These are phyloP conservation scores for Raphanus hybrid DNA, from an alignment of 441 rosid genomes.

Conservation along the genomic window DNA sequence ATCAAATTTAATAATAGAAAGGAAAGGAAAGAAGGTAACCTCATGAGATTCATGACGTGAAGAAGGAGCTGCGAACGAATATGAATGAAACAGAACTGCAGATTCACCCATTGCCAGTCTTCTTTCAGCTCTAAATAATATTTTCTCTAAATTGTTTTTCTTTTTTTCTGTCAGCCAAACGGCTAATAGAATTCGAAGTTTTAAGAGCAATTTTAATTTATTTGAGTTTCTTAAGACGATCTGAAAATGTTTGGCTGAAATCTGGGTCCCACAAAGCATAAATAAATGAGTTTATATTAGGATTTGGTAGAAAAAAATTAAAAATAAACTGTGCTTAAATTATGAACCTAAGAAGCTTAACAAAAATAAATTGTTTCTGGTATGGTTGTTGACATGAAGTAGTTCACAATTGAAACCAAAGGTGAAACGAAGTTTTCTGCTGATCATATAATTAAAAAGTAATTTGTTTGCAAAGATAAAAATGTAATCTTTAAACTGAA, in stretches of 20 bases:
- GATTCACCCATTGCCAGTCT: conserved; percentile 39
- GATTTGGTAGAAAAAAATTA: neutral
- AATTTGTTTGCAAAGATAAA: neutral
- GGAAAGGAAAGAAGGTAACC: conserved; percentile 27
- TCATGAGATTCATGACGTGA: conserved; percentile 27
- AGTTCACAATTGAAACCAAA: conserved; percentile 24
- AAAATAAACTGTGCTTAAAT: neutral
- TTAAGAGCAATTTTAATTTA: conserved; percentile 1
- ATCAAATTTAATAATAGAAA: neutral
- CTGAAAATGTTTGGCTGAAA: neutral
- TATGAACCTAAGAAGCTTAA: conserved; percentile 19
- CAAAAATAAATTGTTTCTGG: conserved; percentile 27
- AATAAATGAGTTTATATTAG: neutral
- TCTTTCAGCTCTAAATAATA: neutral
- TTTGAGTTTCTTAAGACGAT: conserved; percentile 5
- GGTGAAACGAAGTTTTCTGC: conserved; percentile 11
- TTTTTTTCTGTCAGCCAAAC: conserved; percentile 18
- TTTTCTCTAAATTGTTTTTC: neutral
- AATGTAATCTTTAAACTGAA: conserved; percentile 17
- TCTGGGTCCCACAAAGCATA: conserved; percentile 32
- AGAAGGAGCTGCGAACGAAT: conserved; percentile 33
- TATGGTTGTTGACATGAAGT: conserved; percentile 35
- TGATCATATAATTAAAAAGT: neutral
- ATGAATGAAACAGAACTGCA: conserved; percentile 34
- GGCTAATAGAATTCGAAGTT: conserved; percentile 32